phyloP scores from a whole-genome alignment of 331 rosid genomes.

The Dryas integrifolia region DNA sequence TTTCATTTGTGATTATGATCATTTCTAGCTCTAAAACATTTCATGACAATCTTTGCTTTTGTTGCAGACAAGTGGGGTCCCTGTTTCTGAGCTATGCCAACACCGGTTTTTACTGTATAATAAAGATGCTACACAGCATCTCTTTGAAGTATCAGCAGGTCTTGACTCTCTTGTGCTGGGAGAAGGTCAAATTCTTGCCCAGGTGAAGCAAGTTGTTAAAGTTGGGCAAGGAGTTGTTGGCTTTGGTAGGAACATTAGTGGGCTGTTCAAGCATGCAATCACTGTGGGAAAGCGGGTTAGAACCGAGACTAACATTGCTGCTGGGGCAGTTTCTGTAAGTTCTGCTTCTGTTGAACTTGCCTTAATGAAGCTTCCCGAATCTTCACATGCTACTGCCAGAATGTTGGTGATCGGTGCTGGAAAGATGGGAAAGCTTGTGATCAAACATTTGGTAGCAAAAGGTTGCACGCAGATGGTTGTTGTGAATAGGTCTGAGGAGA shows the following conservation, averaged over 20 bases:
- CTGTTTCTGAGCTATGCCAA: conserved; percentile 73
- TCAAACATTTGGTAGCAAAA: conserved; percentile 91
- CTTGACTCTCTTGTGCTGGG: conserved; percentile 97
- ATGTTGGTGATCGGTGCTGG: conserved; percentile 95
- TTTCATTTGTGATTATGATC: not conserved
- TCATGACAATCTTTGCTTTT: conserved; percentile 15
- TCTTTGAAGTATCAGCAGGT: conserved; percentile 94
- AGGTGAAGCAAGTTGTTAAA: conserved; percentile 97
- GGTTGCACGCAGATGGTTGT: conserved; percentile 86
- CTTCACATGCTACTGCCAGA: conserved; percentile 56
- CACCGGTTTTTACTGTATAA: conserved; percentile 82
- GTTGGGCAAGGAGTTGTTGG: conserved; percentile 93
- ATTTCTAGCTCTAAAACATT: not conserved
- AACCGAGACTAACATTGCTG: conserved; percentile 90
- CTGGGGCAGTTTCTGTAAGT: conserved; percentile 98
- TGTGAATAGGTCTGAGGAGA: conserved; percentile 83
- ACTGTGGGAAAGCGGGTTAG: conserved; percentile 97
- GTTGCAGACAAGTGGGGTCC: conserved; percentile 85
- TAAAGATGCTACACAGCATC: conserved; percentile 85
- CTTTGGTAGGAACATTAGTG: conserved; percentile 91
- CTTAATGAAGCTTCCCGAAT: conserved; percentile 75
- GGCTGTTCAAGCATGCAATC: conserved; percentile 94
- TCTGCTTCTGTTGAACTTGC: conserved; percentile 97
- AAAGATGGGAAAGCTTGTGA: conserved; percentile 98
- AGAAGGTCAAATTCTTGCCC: conserved; percentile 99